phyloP scores from a whole-genome alignment of 2,329 filamentous ascomycete species.

The Elsinoe ampelina region DNA sequence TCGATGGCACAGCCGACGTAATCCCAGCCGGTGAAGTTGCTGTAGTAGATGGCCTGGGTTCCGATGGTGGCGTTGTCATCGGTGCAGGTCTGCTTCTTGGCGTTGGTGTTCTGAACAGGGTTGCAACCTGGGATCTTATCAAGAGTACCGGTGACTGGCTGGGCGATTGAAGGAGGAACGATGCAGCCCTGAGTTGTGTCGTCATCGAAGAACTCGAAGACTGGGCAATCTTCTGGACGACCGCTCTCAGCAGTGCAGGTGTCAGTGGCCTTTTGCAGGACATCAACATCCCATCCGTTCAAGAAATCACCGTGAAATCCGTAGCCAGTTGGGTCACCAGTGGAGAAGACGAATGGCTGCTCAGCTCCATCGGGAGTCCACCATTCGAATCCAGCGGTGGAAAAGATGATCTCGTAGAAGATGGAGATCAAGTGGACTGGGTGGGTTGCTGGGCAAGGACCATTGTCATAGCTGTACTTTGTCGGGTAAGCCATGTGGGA shows the following conservation, averaged over 20 bases:
- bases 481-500: slow-evolving; percentile 56
- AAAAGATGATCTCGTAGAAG: slow-evolving; percentile 34
- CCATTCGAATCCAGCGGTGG: slow-evolving; percentile 26
- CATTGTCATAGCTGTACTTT: slow-evolving; percentile 29
- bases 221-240: slow-evolving; percentile 27
- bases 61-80: slow-evolving; percentile 18
- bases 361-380: slow-evolving; percentile 24
- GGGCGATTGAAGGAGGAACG: slow-evolving; percentile 26
- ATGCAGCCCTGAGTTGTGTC: slow-evolving; percentile 20
- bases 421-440: slow-evolving; percentile 31
- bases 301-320: slow-evolving; percentile 48
- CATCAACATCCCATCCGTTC: slow-evolving; percentile 39
- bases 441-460: slow-evolving; percentile 33
- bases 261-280: slow-evolving; percentile 32
- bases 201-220: slow-evolving; percentile 24
- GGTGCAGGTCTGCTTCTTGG: slow-evolving; percentile 18
- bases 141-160: slow-evolving; percentile 23
- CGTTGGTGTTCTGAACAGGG: slow-evolving; percentile 24
- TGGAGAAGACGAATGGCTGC: slow-evolving; percentile 37
- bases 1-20: slow-evolving; percentile 27
- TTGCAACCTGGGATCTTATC: slow-evolving; percentile 29
- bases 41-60: slow-evolving; percentile 16
- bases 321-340: slow-evolving; percentile 42
- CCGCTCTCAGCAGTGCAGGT: slow-evolving; percentile 24
- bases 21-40: slow-evolving; percentile 19